Conservation (phyloP, 78 protist genomes). For the Dictyostelium intermedium region DNA sequence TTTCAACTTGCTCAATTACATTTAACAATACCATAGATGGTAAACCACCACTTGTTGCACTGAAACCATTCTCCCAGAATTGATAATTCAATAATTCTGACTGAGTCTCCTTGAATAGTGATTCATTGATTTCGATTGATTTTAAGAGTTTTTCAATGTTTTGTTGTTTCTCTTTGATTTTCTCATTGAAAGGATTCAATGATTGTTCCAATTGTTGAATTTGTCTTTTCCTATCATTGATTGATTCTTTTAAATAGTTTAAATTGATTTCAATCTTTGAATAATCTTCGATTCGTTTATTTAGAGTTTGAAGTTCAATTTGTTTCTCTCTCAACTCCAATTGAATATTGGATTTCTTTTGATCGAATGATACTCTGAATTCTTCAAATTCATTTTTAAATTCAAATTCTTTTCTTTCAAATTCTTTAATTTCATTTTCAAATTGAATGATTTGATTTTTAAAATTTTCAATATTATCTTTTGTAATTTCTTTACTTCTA, state of each 20-base stretch:
- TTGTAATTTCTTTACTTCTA: neutral
- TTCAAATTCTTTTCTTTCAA: neutral
- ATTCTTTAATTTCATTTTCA: neutral
- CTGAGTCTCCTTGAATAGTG: neutral
- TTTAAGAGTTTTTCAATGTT: neutral
- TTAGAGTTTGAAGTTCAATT: neutral
- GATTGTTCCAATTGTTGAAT: neutral
- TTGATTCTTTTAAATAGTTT: neutral
- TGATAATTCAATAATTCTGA: neutral
- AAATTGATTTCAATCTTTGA: neutral
- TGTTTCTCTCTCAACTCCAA: neutral
- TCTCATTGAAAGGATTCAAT: neutral
- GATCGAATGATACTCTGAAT: neutral
- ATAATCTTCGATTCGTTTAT: neutral
- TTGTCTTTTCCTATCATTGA: neutral
- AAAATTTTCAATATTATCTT: neutral
- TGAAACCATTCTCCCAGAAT: constrained; percentile 68
- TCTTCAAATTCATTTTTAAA: neutral
- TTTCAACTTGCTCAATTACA: constrained; percentile 35
- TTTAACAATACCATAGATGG: constrained; percentile 8
- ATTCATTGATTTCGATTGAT: neutral
- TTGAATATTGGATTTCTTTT: neutral
- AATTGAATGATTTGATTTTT: neutral
- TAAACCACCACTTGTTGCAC: constrained; percentile 28
- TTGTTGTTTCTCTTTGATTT: neutral